Evolutionary conservation across 2,329 filamentous ascomycete genomes (phyloP).

Genomic region (Cordyceps fumosorosea): DNA sequence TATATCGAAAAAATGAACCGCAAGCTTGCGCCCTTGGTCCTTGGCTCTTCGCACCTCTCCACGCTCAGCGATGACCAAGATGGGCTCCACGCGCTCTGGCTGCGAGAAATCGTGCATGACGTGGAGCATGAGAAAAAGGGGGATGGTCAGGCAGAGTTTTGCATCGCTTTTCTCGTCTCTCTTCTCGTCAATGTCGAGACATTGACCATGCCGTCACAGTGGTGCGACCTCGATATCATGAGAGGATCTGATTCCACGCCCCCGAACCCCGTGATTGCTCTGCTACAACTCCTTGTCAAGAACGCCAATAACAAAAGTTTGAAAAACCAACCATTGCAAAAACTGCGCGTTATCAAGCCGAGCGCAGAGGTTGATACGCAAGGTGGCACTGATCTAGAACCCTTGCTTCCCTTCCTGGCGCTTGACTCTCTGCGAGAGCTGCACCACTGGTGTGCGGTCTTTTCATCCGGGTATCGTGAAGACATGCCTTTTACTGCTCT

Average conservation of each 20-base stretch:
- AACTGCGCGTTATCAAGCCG: neutral
- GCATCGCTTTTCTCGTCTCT: neutral
- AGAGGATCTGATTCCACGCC: neutral
- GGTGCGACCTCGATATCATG: neutral
- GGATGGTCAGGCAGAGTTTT: neutral
- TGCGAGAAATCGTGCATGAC: neutral
- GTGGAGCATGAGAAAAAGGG: neutral
- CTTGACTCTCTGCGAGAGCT: slow-evolving; percentile 1
- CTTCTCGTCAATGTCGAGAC: slow-evolving; percentile 8
- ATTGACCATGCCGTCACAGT: neutral
- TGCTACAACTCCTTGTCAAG: neutral
- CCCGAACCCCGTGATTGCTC: neutral
- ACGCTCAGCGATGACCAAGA: neutral
- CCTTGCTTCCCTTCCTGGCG: slow-evolving; percentile 2
- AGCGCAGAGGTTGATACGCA: neutral
- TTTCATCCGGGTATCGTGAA: neutral
- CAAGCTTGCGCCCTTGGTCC: neutral
- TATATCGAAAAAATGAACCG: neutral
- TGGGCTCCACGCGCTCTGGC: neutral
- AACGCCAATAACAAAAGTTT: neutral
- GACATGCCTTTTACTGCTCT: neutral
- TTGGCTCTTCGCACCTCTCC: neutral
- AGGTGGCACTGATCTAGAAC: neutral
- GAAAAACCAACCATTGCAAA: neutral
- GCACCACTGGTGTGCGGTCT: neutral